Base-by-base conservation (phyloP, 2,329 filamentous ascomycete species). In the Pseudocercospora fuligena region DNA sequence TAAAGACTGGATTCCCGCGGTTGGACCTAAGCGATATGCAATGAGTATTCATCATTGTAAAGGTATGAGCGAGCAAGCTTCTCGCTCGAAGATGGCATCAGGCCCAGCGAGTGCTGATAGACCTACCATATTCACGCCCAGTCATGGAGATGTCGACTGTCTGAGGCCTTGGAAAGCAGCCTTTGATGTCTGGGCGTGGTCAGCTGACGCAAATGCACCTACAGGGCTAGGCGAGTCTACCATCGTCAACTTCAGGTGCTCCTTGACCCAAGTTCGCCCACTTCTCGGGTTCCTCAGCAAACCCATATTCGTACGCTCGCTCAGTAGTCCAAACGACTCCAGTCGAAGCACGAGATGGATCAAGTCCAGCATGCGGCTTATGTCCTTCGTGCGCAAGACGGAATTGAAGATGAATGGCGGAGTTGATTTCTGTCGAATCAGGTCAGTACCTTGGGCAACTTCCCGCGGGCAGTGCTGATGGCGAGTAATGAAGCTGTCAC, bases 261-360 rank as follows among this genome's bases (percentile, higher is more conserved):
- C 94, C 94, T 82, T 97, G 94, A 33, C 94, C 94, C 61, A 98
- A 84, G 78, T 98, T 98, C 66, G 94, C 93, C 94, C 94, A 97
- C 70, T 85, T 81, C 1, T 91, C 86, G 11, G 93, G 94, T 72
- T 94, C 86, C 3, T 97, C 94, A 60, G 73, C 83, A 82, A 91
- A 97, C 73, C 94, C 94, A 81, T 94, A 92, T 81, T 97, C 93
- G 78, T 89, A 88, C 63, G 94, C 94, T 73, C 92, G 90, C 82
- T 95, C 92, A 2, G 90, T 93, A 71, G 90, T 93, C 94, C 94
- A 97, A 70, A 97, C 92, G 3, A 97, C 94, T 80, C 94, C 94
- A 14, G 94, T 98, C 16, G 92, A 96, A 53, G 93, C 91, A 79
- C 93, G 89, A 68, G 89, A 91, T 63, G 93, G 91, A 76, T 97